Base-by-base conservation (phyloP, 2,329 filamentous ascomycete genomes). In the Fusarium zealandicum region DNA sequence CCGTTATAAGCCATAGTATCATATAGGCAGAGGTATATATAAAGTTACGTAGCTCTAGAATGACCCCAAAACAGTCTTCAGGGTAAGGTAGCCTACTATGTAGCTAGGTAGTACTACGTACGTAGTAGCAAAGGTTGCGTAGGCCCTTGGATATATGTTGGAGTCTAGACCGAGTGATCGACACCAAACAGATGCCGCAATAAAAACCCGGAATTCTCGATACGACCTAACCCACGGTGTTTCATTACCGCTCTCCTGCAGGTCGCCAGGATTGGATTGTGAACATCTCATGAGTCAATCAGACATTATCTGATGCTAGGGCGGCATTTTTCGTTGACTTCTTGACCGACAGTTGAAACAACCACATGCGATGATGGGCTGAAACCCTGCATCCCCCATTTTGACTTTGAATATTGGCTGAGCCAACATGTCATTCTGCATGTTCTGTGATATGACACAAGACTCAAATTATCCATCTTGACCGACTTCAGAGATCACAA, bases 131-230 rank as follows among this genome's bases (percentile, higher is more conserved):
- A 36, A 32, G 20, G 9, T 27, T 28, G 31, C 18, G 28, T 18
- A 17, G 8, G 20, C 40, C 11, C 5, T 18, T 20, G 14, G 12
- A 22, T 25, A 25, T 9, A 25, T 25, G 22, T 25, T 8, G 3
- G 22, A 31, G 28, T 42, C 47, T 39, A 61, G 61, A 63, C 58
- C 51, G 22, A 41, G 22, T 43, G 63, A 66, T 66, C 58, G 50
- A 43, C 61, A 52, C 13, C 12, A 14, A 38, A 42, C 32, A 31
- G 28, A 31, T 52, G 27, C 57, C 39, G 31, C 43, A 16, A 43
- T 25, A 14, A 20, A 27, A 31, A 25, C 37, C 16, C 32, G 35
- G 53, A 45, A 45, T 31, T 52, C 25, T 20, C 6, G 47, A 54
- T 49, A 27, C 36, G 36, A 61, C 52, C 43, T 37, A 36, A 39